Base-by-base conservation (phyloP, 306 rosid genomes). In the Gleditsia sinensis region DNA sequence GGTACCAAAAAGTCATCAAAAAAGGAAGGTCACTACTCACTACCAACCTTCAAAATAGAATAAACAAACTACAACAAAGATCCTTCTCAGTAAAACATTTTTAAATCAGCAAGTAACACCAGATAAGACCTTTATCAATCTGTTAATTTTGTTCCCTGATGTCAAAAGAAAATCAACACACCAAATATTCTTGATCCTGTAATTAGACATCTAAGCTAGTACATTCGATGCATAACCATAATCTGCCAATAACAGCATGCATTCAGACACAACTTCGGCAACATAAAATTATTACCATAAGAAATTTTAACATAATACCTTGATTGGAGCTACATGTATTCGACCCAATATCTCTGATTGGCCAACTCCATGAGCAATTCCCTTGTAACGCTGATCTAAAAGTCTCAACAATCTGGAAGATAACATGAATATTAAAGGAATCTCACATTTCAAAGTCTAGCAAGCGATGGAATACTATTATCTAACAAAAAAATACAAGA, bases 311-410 rank as follows among this genome's bases (percentile, higher is more conserved):
- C 55, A 65, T 57, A 72, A 77, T 81, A 95, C 99, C 98, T 95
- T 95, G 82, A 95, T 95, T 63, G 98, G 91, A 81, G 99, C 98
- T 63, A 95, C 99, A 74, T 95, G 99, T 53, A 95, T 90, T 16
- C 93, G 85, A 68, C 99, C 99, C 81, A 95, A 86, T 78, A 95
- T 95, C 90, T 95, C 98, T 3, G 97, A 80, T 75, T 95, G 98
- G 71, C 99, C 99, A 71, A 95, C 99, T 46, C 99, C 99, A 54
- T 88, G 98, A 82, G 99, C 99, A 81, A 90, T 86, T 46, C 99
- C 99, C 81, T 71, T 95, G 71, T 88, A 95, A 61, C 99, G 99
- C 82, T 87, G 89, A 80, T 95, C 99, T 74, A 92, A 53, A 75
- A 95, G 99, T 86, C 99, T 88, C 86, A 92, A 78, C 91, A 95